Percentiles rank a stretch among this genome's conserved stretches.
phyloP scores from a whole-genome alignment of 192 early-diverging fungal genomes.

The Chytriomyces sp. region DNA sequence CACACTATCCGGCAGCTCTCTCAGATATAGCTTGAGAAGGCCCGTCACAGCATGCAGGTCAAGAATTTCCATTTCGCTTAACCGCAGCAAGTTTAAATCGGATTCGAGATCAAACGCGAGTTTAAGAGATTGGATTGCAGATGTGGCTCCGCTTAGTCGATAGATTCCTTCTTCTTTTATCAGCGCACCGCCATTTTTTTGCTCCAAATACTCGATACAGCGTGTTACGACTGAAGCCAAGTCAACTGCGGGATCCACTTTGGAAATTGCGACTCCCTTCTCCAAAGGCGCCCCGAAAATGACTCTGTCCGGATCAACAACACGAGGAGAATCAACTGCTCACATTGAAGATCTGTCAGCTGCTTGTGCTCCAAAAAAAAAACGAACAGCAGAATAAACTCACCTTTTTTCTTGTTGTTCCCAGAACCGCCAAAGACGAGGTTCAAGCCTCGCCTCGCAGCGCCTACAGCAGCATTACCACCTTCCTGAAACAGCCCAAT shows the following conservation, averaged over 20 bases:
- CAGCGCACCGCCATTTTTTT: constrained; percentile 13
- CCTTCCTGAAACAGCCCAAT: constrained; percentile 26
- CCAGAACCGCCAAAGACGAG: constrained; percentile 11
- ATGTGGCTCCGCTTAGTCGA: constrained; percentile 81
- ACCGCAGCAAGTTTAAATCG: constrained; percentile 70
- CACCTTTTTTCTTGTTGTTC: not conserved
- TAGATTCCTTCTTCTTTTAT: constrained; percentile 91
- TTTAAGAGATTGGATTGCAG: constrained; percentile 75
- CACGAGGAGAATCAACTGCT: not conserved
- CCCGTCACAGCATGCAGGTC: constrained; percentile 94
- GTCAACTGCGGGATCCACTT: constrained; percentile 73
- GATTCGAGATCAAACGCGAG: constrained; percentile 82
- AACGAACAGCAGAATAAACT: not conserved
- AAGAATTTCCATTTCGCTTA: constrained; percentile 54
- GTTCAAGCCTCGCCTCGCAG: constrained; percentile 24
- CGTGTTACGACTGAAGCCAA: constrained; percentile 89
- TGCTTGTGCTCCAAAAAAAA: constrained; percentile 82
- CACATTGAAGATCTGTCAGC: constrained; percentile 87
- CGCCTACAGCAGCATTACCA: constrained; percentile 17
- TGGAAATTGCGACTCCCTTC: constrained; percentile 71
- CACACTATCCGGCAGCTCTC: constrained; percentile 79
- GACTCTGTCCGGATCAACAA: constrained; percentile 21
- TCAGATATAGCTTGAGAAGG: constrained; percentile 88
- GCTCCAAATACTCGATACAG: constrained; percentile 96
- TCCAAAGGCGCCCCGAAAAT: constrained; percentile 91